phyloP scores from a whole-genome alignment of 352 stramenopile genomes.

The Albugo candida region DNA sequence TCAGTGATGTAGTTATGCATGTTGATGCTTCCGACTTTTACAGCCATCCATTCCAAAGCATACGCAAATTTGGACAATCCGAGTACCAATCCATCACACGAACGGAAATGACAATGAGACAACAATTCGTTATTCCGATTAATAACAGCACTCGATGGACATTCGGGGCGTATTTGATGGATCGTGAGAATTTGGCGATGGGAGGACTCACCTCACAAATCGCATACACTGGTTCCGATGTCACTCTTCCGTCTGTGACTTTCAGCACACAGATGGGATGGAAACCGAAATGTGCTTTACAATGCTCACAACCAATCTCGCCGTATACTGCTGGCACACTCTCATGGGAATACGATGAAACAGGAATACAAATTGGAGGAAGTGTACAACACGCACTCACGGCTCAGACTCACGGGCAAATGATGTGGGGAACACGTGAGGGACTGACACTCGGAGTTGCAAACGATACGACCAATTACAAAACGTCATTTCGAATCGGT shows the following conservation, averaged over 20 bases:
- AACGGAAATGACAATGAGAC: constrained; percentile 67
- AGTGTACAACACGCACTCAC: constrained; percentile 47
- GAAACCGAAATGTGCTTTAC: constrained; percentile 52
- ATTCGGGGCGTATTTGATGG: constrained; percentile 66
- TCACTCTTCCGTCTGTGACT: constrained; percentile 31
- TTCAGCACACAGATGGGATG: constrained; percentile 51
- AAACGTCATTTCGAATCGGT: too few relatives aligned
- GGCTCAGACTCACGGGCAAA: constrained; percentile 36
- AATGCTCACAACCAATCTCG: constrained; percentile 57
- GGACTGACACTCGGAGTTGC: constrained; percentile 44
- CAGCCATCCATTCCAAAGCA: constrained; percentile 22
- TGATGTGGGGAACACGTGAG: constrained; percentile 70
- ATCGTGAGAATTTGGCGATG: constrained; percentile 52
- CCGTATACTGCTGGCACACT: constrained; percentile 47
- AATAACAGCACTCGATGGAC: constrained; percentile 33
- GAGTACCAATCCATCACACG: constrained; percentile 1
- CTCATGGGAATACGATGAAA: constrained; percentile 46
- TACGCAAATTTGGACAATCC: constrained; percentile 20
- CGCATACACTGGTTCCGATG: constrained; percentile 44
- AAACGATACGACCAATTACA: constrained; percentile 18
- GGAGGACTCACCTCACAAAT: constrained; percentile 45
- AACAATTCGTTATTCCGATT: constrained; percentile 46
- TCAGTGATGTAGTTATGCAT: constrained; percentile 61
- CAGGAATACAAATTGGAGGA: constrained; percentile 50
- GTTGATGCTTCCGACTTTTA: constrained; percentile 67